Evolutionary conservation across 139 green algal species (phyloP).

Genomic region (Tetradesmus obliquus): DNA sequence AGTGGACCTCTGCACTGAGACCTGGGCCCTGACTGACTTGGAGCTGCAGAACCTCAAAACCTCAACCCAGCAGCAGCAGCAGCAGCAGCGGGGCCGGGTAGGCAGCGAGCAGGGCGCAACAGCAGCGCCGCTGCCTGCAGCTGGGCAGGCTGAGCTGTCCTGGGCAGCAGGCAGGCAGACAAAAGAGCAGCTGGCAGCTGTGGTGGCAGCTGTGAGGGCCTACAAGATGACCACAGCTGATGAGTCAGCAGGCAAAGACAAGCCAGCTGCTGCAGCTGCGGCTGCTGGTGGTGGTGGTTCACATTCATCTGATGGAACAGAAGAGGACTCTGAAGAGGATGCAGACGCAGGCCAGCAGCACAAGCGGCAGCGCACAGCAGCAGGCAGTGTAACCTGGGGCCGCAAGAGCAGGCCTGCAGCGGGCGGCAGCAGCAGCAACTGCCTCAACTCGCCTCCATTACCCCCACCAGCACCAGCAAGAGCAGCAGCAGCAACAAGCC

Average conservation of each 20-base stretch:
- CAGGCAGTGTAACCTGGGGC: not conserved
- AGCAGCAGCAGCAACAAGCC: not conserved
- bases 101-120: not conserved
- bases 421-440: not conserved
- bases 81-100: not conserved
- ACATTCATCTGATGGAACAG: not conserved
- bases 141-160: not conserved
- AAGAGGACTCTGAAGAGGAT: not conserved
- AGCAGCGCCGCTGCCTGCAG: not conserved
- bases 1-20: not conserved
- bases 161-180: conserved; percentile 1
- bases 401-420: not conserved
- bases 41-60: not conserved
- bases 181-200: not conserved
- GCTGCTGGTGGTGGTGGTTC: too few relatives aligned
- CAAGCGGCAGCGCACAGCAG: not conserved
- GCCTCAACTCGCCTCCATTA: not conserved
- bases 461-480: not conserved
- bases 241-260: not conserved
- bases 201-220: not conserved
- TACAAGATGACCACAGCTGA: too few relatives aligned
- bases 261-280: not conserved
- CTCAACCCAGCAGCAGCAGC: not conserved
- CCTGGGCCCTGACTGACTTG: conserved; percentile 11
- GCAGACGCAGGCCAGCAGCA: not conserved